Evolutionary conservation across 805 yeast species (phyloP).

Genomic region (Kockiozyma suomiensis): DNA sequence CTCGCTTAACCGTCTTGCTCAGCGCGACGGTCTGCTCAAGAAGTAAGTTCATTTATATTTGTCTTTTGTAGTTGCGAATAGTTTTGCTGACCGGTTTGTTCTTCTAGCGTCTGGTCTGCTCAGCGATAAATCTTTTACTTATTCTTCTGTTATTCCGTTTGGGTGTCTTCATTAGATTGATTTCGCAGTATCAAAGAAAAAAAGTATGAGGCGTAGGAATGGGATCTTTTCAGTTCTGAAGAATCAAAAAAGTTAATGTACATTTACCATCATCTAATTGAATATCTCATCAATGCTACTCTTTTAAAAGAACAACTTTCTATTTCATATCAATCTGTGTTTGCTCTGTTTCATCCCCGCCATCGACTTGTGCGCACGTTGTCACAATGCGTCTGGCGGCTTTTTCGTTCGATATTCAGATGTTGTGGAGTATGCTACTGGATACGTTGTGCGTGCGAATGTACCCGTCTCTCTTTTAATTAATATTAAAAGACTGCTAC

Average conservation of each 20-base stretch:
- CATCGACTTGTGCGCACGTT: not conserved
- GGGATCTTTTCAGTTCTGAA: constrained; percentile 5
- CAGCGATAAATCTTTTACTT: constrained; percentile 34
- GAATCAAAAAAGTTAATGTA: constrained; percentile 9
- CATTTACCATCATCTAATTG: constrained; percentile 12
- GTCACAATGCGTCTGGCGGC: not conserved
- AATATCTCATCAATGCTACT: not conserved
- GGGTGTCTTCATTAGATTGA: not conserved
- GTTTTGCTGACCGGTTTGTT: constrained; percentile 9
- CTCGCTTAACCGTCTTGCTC: constrained; percentile 98
- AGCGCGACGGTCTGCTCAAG: constrained; percentile 96
- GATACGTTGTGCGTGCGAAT: not conserved
- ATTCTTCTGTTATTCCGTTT: not conserved
- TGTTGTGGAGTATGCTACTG: not conserved
- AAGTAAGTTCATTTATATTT: constrained; percentile 65
- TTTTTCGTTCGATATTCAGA: not conserved
- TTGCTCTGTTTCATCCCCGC: not conserved
- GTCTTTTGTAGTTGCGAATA: constrained; percentile 51
- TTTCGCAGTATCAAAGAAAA: not conserved
- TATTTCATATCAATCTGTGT: not conserved
- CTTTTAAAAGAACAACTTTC: not conserved
- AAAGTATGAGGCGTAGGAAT: not conserved
- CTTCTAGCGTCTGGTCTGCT: constrained; percentile 38
- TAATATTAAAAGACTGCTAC: not conserved
- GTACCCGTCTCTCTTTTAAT: not conserved